phyloP scores from a whole-genome alignment of 1,139 yeast genomes.

The Pneumocystis carinii region DNA sequence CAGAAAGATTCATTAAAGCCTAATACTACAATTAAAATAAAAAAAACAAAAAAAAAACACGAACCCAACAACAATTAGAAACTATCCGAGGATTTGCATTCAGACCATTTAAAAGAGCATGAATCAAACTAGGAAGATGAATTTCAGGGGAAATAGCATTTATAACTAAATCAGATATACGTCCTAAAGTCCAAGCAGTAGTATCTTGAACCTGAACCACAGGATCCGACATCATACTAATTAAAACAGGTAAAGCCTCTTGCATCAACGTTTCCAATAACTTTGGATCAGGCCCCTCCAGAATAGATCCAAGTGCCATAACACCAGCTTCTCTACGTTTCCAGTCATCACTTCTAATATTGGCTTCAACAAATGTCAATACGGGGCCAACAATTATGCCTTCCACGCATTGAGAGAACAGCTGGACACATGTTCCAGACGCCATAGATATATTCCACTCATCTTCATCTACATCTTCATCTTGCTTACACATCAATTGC shows the following conservation, averaged over 20 bases:
- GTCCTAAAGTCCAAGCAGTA: conserved; percentile 95
- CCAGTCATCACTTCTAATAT: conserved; percentile 54
- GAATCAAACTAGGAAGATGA: conserved; percentile 54
- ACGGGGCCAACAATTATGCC: conserved; percentile 76
- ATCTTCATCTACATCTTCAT: conserved; percentile 70
- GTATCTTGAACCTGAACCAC: conserved; percentile 84
- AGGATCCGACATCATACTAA: conserved; percentile 56
- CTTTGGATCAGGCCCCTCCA: conserved; percentile 82
- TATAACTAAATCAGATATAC: conserved; percentile 78
- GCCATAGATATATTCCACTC: conserved; percentile 99
- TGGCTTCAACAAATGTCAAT: conserved; percentile 63
- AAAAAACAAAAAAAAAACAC: not conserved
- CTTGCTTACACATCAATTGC: conserved; percentile 67
- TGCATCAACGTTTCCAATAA: conserved; percentile 52
- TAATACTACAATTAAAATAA: not conserved
- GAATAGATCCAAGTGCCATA: conserved; percentile 94
- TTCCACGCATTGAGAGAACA: conserved; percentile 83
- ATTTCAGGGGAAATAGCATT: conserved; percentile 54
- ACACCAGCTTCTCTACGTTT: conserved; percentile 91
- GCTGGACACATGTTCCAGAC: conserved; percentile 90
- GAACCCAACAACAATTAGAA: conserved; percentile 82
- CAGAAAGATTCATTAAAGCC: conserved; percentile 75
- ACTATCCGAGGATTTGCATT: conserved; percentile 83
- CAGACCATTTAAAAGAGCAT: conserved; percentile 62
- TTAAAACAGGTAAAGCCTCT: conserved; percentile 70